Conservation (phyloP, 2,329 filamentous ascomycete species). For the Sporothrix phasma region DNA sequence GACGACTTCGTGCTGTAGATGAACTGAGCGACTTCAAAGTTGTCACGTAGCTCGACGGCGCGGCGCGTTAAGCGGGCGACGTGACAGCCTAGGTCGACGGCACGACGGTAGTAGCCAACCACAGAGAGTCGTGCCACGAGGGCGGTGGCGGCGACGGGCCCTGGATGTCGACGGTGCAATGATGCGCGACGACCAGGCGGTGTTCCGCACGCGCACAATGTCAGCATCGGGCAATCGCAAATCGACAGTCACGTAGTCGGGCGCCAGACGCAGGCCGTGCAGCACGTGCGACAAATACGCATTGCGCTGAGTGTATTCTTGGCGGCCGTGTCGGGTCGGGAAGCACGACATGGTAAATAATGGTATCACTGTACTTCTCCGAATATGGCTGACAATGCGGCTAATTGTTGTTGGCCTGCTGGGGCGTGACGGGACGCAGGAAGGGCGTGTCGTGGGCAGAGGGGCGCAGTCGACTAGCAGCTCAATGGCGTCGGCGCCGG, state of each 20-base stretch:
- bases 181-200: constrained; percentile 47
- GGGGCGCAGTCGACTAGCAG: constrained; percentile 47
- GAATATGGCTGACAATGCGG: constrained; percentile 45
- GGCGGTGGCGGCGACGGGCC: constrained; percentile 27
- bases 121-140: constrained; percentile 46
- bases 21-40: constrained; percentile 39
- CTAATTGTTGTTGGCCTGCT: constrained; percentile 37
- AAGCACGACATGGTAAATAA: constrained; percentile 46
- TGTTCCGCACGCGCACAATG: constrained; percentile 38
- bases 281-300: constrained; percentile 49
- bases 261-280: constrained; percentile 53
- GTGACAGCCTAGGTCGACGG: constrained; percentile 47
- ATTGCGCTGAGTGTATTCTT: constrained; percentile 25
- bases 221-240: constrained; percentile 43
- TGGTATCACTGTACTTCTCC: constrained; percentile 44
- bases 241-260: constrained; percentile 57
- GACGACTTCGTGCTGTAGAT: constrained; percentile 34
- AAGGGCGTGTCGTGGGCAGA: constrained; percentile 24
- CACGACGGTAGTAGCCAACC: constrained; percentile 44
- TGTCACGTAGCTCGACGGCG: constrained; percentile 44
- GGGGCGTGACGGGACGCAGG: not conserved
- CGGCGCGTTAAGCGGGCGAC: constrained; percentile 51
- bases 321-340: constrained; percentile 21
- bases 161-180: constrained; percentile 42
- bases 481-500: constrained; percentile 49